Percentiles rank a stretch among this genome's conserved stretches.
phyloP scores from a whole-genome alignment of 495 filamentous ascomycete genomes.

The Aspergillus mulundensis region DNA sequence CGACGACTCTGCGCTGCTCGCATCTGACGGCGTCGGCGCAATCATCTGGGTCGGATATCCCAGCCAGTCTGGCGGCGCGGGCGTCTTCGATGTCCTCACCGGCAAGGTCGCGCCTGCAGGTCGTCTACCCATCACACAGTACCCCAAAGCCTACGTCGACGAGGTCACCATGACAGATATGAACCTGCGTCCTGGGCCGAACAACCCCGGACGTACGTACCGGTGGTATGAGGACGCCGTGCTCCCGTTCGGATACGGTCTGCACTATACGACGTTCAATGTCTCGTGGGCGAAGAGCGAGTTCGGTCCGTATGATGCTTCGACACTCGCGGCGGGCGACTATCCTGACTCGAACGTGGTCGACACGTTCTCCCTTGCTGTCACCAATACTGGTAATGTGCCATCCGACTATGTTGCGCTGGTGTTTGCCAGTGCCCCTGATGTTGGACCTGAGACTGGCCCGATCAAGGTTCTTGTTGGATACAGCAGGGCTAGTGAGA shows the following conservation, averaged over 20 bases:
- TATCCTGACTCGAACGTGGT: background rate
- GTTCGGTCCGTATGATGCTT: background rate
- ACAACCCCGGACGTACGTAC: background rate
- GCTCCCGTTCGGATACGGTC: background rate
- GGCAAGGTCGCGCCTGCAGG: slow-evolving; percentile 47
- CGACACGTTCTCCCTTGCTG: background rate
- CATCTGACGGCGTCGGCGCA: slow-evolving; percentile 39
- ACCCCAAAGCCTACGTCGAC: slow-evolving; percentile 46
- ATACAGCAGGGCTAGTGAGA: background rate
- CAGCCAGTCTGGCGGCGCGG: slow-evolving; percentile 47
- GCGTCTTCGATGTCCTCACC: slow-evolving; percentile 45
- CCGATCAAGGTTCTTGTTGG: background rate
- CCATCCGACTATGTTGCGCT: background rate
- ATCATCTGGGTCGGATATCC: slow-evolving; percentile 53
- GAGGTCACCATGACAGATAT: slow-evolving; percentile 40
- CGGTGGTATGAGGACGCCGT: background rate
- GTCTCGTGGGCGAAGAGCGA: background rate
- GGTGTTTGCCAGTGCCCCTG: background rate
- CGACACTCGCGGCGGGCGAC: background rate
- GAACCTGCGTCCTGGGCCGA: background rate
- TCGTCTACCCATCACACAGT: slow-evolving; percentile 50
- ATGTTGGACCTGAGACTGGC: background rate
- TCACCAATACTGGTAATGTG: background rate
- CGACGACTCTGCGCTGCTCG: slow-evolving; percentile 45
- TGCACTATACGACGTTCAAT: background rate